Conservation (phyloP, 2,329 filamentous ascomycete species). For the Alternaria viburni region DNA sequence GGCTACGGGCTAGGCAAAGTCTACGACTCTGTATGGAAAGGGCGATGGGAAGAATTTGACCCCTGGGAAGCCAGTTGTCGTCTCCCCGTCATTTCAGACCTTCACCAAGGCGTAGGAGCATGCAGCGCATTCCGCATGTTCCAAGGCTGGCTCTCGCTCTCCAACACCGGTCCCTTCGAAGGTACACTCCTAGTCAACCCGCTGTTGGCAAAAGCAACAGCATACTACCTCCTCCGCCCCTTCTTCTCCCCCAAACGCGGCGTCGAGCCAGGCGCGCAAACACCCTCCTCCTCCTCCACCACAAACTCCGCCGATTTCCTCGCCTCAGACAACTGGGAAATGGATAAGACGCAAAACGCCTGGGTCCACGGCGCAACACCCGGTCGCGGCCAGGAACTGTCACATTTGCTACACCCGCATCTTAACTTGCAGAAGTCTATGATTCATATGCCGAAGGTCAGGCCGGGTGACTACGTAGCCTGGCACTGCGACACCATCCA, state of each 20-base stretch:
- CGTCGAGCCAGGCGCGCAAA: constrained; percentile 42
- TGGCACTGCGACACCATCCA: constrained; percentile 86
- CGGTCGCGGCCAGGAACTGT: constrained; percentile 73
- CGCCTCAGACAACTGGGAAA: constrained; percentile 65
- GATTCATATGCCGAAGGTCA: constrained; percentile 72
- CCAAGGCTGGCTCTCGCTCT: constrained; percentile 89
- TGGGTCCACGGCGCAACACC: constrained; percentile 73
- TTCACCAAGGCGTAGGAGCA: constrained; percentile 81
- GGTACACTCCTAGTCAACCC: constrained; percentile 86
- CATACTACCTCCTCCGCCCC: constrained; percentile 81
- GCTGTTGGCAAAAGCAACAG: constrained; percentile 73
- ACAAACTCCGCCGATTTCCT: constrained; percentile 52
- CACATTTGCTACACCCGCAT: constrained; percentile 70
- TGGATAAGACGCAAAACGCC: constrained; percentile 60
- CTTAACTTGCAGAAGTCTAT: constrained; percentile 71
- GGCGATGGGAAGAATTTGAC: constrained; percentile 81
- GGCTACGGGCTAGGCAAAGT: constrained; percentile 69
- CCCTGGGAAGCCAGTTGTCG: constrained; percentile 79
- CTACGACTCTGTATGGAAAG: constrained; percentile 75
- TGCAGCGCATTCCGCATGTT: constrained; percentile 88
- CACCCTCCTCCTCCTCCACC: constrained; percentile 36
- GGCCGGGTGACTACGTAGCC: constrained; percentile 76
- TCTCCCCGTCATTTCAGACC: constrained; percentile 70
- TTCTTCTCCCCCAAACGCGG: constrained; percentile 71
- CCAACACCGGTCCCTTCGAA: constrained; percentile 71